Percentiles rank a stretch among this genome's conserved stretches.
Evolutionary conservation across 140 eudicot species (phyloP).

Genomic region (Senecio squalidus): DNA sequence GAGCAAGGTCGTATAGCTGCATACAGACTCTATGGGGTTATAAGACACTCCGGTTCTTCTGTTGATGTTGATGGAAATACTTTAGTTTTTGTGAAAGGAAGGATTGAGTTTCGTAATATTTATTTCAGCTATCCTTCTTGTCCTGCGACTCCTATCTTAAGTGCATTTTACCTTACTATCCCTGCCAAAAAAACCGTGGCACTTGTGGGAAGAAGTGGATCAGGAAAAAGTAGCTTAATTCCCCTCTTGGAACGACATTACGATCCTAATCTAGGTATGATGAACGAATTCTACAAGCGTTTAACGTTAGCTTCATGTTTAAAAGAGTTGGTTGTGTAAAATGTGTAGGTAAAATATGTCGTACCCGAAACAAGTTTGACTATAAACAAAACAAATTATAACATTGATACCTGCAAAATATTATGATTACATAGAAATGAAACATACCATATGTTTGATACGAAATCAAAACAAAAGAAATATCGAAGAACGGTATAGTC

Average conservation of each 20-base stretch:
- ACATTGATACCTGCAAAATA: too few relatives aligned
- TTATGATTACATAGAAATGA: too few relatives aligned
- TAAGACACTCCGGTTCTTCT: conserved; percentile 39
- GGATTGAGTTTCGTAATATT: conserved; percentile 51
- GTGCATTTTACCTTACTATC: conserved; percentile 45
- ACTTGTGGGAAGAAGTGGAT: conserved; percentile 60
- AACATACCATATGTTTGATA: too few relatives aligned
- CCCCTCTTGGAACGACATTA: conserved; percentile 55
- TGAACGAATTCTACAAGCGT: neutral
- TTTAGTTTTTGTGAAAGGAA: conserved; percentile 45
- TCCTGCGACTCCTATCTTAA: conserved; percentile 45
- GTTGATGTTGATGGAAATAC: conserved; percentile 40
- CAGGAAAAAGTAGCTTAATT: conserved; percentile 59
- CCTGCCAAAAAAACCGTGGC: conserved; percentile 58
- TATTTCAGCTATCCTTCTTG: conserved; percentile 51
- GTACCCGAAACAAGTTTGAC: too few relatives aligned
- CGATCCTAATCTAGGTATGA: conserved; percentile 56
- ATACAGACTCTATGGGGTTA: conserved; percentile 51
- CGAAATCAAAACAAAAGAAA: too few relatives aligned
- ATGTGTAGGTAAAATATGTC: too few relatives aligned
- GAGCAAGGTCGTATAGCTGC: conserved; percentile 78
- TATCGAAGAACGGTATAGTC: too few relatives aligned
- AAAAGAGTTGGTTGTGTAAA: too few relatives aligned
- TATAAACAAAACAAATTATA: too few relatives aligned
- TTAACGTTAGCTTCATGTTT: neutral